Base-by-base conservation (phyloP, 1,284 basidiomycete species). In the Puccinia polysora region DNA sequence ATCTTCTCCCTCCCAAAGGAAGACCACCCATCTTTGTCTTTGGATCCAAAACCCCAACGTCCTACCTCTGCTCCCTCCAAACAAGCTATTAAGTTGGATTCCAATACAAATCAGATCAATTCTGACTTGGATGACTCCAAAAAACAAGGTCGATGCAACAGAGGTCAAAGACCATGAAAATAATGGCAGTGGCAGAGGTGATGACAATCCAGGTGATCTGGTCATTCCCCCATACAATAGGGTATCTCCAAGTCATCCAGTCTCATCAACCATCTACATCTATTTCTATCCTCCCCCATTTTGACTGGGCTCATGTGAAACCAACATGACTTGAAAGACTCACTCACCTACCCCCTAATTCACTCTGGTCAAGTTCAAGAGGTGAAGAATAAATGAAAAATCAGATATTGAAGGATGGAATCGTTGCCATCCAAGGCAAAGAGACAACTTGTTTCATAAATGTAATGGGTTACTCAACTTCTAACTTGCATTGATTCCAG, bases 361-460 rank as follows among this genome's bases (percentile, higher is more conserved):
- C 12, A 23, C 28, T 62, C 28, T 4, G 56, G 45, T 68, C 75
- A 94, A 92, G 93, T 97, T 43, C 91, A 94, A 73, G 86, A 96
- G 23, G 94, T 97, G 34, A 97, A 97, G 83, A 98, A 97, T 84
- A 99, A 97, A 83, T 99, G 96, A 96, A 98, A 98, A 84, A 96
- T 94, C 74, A 88, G n/a, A n/a, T 93, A n/a, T 85, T 99, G 74
- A 96, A 96, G 82, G 96, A 98, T 77, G 96, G 96, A 15, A 92
- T 98, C 86, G 91, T 97, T 71, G 91, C 94, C 77, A 87, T 97
- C 76, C 95, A 97, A 76, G 94, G 95, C 30, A 89, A 89, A 77
- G n/a, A n/a, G 96, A 99, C 79, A 98, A 98, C 81, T 85, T 98
- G 32, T 99, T 99, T 80, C 86, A 90, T 73, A 96, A 97, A 81